Conservation (phyloP, 179 eudicot genomes). For the Kewa caespitosa region DNA sequence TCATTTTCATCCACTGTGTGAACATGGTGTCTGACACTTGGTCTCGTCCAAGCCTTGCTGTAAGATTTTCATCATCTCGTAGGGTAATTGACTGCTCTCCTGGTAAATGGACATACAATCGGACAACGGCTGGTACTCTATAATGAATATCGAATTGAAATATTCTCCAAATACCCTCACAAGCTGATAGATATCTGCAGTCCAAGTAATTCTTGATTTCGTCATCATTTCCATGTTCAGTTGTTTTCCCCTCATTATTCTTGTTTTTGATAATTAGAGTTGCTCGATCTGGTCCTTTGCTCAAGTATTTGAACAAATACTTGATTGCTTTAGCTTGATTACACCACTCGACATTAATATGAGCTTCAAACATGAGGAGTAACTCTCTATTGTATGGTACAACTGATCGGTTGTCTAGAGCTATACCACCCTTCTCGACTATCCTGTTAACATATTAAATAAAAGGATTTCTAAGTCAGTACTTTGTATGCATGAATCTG, state of each 20-base stretch:
- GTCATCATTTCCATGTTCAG: neutral
- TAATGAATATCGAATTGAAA: neutral
- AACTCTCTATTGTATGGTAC: neutral
- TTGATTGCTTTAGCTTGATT: neutral
- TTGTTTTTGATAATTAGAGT: neutral
- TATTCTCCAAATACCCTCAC: conserved; percentile 1
- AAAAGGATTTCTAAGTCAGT: too few species aligned
- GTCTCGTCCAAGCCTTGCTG: neutral
- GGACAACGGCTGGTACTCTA: neutral
- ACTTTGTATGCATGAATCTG: too few species aligned
- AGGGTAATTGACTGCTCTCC: neutral
- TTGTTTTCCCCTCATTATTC: neutral
- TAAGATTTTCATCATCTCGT: neutral
- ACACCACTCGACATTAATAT: conserved; percentile 7
- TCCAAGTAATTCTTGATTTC: neutral
- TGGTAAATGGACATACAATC: neutral
- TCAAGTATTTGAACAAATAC: conserved; percentile 4
- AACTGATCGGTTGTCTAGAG: neutral
- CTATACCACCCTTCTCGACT: neutral
- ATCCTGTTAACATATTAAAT: neutral
- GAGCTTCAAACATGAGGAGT: neutral
- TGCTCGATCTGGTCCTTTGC: neutral
- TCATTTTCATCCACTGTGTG: neutral
- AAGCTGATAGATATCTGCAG: neutral
- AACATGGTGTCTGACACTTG: neutral